These are phyloP conservation scores for Cryptococcus sp. DNA, from an alignment of 1,284 basidiomycete genomes.

Conservation along the genomic window DNA sequence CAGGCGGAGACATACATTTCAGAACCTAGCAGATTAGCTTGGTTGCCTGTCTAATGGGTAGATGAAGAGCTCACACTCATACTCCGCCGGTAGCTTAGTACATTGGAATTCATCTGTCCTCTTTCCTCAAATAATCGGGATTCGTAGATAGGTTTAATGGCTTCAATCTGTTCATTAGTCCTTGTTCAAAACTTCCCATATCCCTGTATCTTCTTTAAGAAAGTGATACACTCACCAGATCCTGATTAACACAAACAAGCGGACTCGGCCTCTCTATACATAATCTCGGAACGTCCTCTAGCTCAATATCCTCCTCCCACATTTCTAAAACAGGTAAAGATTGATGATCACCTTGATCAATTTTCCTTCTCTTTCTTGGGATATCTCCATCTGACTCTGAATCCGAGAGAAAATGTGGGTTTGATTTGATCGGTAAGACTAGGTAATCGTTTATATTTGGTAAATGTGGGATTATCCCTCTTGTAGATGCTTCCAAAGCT, in stretches of 20 bases:
- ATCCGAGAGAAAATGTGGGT: background rate
- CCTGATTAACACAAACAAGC: constrained; percentile 43
- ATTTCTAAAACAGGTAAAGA: constrained; percentile 25
- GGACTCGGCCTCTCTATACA: constrained; percentile 38
- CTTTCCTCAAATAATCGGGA: constrained; percentile 44
- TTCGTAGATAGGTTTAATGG: constrained; percentile 46
- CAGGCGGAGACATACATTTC: constrained; percentile 24
- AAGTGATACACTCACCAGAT: constrained; percentile 34
- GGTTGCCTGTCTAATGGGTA: background rate
- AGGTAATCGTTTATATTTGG: constrained; percentile 9
- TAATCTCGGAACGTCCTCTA: constrained; percentile 35
- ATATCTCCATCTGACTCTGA: background rate
- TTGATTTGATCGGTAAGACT: background rate
- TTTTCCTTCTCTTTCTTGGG: background rate
- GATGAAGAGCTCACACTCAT: constrained; percentile 37
- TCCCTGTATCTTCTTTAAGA: background rate
- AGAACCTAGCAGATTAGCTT: constrained; percentile 22
- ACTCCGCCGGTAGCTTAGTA: constrained; percentile 44
- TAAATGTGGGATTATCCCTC: constrained; percentile 1
- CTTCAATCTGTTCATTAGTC: constrained; percentile 33
- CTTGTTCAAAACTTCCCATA: background rate
- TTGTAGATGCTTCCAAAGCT: constrained; percentile 14
- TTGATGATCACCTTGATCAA: background rate
- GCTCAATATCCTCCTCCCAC: constrained; percentile 23
- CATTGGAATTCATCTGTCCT: constrained; percentile 45